Base-by-base conservation (phyloP, 2,329 filamentous ascomycete genomes). In the Neurospora crassa region DNA sequence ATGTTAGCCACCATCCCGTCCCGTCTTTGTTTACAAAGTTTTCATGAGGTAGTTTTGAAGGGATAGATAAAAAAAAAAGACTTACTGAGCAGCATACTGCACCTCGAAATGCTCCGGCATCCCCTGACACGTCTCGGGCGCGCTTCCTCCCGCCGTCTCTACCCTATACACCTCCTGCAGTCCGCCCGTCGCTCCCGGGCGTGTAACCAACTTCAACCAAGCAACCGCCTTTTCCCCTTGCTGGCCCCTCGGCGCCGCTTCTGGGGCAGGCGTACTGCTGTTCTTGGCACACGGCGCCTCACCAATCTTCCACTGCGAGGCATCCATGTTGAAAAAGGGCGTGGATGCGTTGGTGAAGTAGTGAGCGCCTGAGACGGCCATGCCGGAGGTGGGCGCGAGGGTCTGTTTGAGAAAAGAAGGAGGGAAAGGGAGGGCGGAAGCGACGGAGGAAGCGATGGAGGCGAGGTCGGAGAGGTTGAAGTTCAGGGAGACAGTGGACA, bases 1-100 rank as follows among this genome's bases (percentile, higher is more conserved):
- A 29, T 20, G 69, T 74, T 70, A 74, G 71, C 68, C 47, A 7
- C 29, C 29, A 29, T 29, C 29, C 29, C 29, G 3, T 34, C 34
- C 34, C 7, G 7, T 37, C 7, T 37, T 37, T 37, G 34, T 1
- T 37, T 37, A 7, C 34, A 37, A 37, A 37, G 34, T 37, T 37
- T 37, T 37, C 34, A 37, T 37, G 34, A 37, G 34, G 34, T 37
- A n/a, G 34, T 37, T 37, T 37, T 37, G 34, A 7, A 37, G 29
- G 47, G 42, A 53, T 20, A 43, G 2, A 40, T n/a, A n/a, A 40
- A 91, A 24, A 24, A 24, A 24, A 24, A 24, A 24, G 1, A 24
- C 90, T 87, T 92, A 97, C 86, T 94, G 88, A 59, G 94, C 90
- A 41, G 92, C 86, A 81, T 98, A 97, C 78, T 94, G 85, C 16